These are phyloP conservation scores for Backusella liffmaniae DNA, from an alignment of 192 early-diverging fungal species.

Conservation along the genomic window DNA sequence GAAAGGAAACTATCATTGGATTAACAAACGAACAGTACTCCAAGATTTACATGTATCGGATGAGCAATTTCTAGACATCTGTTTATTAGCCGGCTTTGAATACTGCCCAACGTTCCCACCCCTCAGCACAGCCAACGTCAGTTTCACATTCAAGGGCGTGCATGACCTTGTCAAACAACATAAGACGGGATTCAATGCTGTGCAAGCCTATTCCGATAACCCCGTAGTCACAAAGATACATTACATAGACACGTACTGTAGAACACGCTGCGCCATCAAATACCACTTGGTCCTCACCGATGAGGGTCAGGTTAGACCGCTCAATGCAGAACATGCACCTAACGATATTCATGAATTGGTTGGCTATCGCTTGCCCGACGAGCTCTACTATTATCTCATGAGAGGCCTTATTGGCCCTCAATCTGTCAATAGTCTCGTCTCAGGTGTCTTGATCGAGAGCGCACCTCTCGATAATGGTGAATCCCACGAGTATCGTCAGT, in stretches of 20 bases:
- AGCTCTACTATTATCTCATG: conserved; percentile 67
- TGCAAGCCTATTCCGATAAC: conserved; percentile 64
- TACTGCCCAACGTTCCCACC: conserved; percentile 73
- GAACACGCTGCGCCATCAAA: conserved; percentile 67
- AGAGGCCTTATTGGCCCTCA: conserved; percentile 64
- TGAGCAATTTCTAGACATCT: conserved; percentile 77
- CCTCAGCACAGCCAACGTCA: conserved; percentile 45
- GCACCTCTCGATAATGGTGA: conserved; percentile 82
- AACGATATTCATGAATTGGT: conserved; percentile 81
- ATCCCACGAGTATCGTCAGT: conserved; percentile 66
- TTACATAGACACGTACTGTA: conserved; percentile 71
- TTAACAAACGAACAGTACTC: conserved; percentile 62
- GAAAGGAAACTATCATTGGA: conserved; percentile 62
- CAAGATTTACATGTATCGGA: conserved; percentile 55
- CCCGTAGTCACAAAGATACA: conserved; percentile 50
- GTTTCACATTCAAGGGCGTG: conserved; percentile 65
- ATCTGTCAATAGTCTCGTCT: conserved; percentile 64
- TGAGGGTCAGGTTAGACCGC: conserved; percentile 69
- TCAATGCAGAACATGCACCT: conserved; percentile 61
- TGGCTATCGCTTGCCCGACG: conserved; percentile 73
- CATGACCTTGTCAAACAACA: conserved; percentile 65
- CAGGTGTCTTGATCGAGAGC: conserved; percentile 64
- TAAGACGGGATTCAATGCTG: conserved; percentile 70
- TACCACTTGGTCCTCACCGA: conserved; percentile 70
- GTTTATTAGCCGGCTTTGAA: conserved; percentile 80